Evolutionary conservation across 2,329 filamentous ascomycete species (phyloP).

Genomic region (Phialophora tarda): DNA sequence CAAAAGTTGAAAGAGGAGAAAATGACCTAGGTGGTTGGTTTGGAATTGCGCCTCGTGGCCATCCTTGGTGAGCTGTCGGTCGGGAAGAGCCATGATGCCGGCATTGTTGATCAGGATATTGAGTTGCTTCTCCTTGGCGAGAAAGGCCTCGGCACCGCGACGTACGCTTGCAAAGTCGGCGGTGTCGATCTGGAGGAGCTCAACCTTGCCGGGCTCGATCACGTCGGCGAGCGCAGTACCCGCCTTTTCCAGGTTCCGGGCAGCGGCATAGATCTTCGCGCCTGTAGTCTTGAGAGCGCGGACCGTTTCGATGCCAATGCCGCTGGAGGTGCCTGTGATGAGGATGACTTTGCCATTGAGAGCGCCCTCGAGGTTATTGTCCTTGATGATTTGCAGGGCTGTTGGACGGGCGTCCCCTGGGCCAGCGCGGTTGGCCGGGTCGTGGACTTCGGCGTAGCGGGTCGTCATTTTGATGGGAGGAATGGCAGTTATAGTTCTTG

Average conservation of each 20-base stretch:
- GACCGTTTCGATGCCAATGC: slow-evolving; percentile 49
- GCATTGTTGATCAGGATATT: slow-evolving; percentile 54
- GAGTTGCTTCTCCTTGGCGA: slow-evolving; percentile 40
- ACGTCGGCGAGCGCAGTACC: slow-evolving; percentile 40
- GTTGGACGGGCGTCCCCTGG: slow-evolving; percentile 39
- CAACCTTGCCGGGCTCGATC: slow-evolving; percentile 40
- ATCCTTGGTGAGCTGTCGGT: slow-evolving; percentile 48
- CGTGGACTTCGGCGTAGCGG: slow-evolving; percentile 40
- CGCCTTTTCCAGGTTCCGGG: slow-evolving; percentile 46
- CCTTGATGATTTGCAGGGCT: slow-evolving; percentile 38
- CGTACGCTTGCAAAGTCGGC: slow-evolving; percentile 44
- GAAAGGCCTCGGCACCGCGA: slow-evolving; percentile 40
- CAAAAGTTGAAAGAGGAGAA: slow-evolving; percentile 60
- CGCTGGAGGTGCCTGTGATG: slow-evolving; percentile 49
- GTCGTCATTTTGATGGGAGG: slow-evolving; percentile 29
- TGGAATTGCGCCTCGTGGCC: slow-evolving; percentile 60
- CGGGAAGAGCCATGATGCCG: slow-evolving; percentile 52
- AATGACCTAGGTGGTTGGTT: slow-evolving; percentile 61
- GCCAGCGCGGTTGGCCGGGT: slow-evolving; percentile 29
- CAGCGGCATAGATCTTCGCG: slow-evolving; percentile 47
- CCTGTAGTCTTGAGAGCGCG: slow-evolving; percentile 48
- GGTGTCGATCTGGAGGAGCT: slow-evolving; percentile 46
- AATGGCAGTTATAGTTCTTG: not conserved
- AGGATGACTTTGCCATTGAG: slow-evolving; percentile 45
- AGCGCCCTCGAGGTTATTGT: slow-evolving; percentile 38